Base-by-base conservation (phyloP, 352 stramenopile genomes). In the Globisporangium cystogenes region DNA sequence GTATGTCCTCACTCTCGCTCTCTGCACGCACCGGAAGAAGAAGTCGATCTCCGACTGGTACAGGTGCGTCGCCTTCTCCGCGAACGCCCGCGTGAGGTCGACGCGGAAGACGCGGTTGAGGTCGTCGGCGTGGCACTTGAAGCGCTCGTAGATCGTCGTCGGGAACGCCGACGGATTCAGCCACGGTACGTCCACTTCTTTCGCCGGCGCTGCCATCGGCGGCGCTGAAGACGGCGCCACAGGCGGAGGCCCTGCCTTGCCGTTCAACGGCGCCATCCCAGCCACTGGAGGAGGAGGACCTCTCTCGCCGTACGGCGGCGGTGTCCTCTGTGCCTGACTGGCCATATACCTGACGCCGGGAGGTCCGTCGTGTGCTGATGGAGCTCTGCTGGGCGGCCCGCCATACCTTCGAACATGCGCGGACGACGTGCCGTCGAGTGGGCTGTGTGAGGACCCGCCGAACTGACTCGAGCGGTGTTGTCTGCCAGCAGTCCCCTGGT, bases 21-120 rank as follows among this genome's bases (percentile, higher is more conserved):
- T n/a, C 14, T 14, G 21, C 1, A 29, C 27, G 31, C 57, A 70
- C 50, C 70, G 62, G 48, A 79, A 82, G 54, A 81, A 82, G 45
- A 85, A 85, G 46, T 84, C 75, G 48, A 86, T 82, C 43, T 89
- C 78, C 0, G 63, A 67, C 46, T 87, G 76, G 43, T 79, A 76
- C 23, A 89, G 52, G 21, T 67, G 68, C 2, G 57, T 71, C 14
- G 56, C 57, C 48, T 80, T 83, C 29, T 81, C 64, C 31, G 53
- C 53, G 31, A 85, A 87, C 2, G 76, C 73, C 1, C 72, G 69
- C 7, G 78, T 76, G 15, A 89, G 59, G 57, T 89, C 78, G 44
- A 86, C 76, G 18, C 78, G 78, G 48, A 86, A 86, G 1, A 86
- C 67, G 26, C 72, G 67, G 48, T 87, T 86, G 4, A 67, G 53